Evolutionary conservation across 139 green algal species (phyloP), one percentile per base, ranked within the genome.

Genomic region (Haematococcus lacustris): DNA sequence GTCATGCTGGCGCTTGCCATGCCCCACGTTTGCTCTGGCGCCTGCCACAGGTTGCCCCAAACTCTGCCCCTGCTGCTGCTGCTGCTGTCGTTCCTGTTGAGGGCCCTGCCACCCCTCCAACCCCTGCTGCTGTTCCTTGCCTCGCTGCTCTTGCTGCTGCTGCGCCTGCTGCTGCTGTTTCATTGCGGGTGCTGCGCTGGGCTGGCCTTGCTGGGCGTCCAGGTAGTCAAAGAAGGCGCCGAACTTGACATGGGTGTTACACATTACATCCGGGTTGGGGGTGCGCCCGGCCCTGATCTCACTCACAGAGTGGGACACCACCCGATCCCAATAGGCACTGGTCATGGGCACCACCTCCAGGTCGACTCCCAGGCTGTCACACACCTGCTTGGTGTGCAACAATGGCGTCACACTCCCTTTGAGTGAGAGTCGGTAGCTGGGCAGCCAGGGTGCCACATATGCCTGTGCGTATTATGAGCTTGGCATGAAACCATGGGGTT

Each of bases 231-330:
- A 82, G 72, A 98, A 98, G 0, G 93, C 93, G 5, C 71, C 77
- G 34, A 82, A 81, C 71, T 85, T 85, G 51, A 85, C 79, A 2
- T 75, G 67, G 1, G 85, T 93, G 87, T 99, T 99, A 89, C 95
- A 99, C 3, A 98, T 81, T 37, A 99, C 85, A 81, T 99, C 95
- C 1, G 95, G 95, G 81, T 99, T 99, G 41, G 95, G 95, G 3
- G 95, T 99, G 53, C 90, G 83, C 2, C 95, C 95, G 2, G 74
- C 78, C 26, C 83, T 78, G 51, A 98, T 95, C 74, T 98, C 89
- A 0, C 34, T 43, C 34, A 98, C 85, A 75, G 82, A 91, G 73
- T 94, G 78, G 5, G 79, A 71, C 68, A 98, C 94, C 51, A 98
- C 94, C 0, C 84, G 77, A 21, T 96, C 73, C 94, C 94, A 98